Percentiles rank a stretch among this genome's conserved stretches.
phyloP scores from a whole-genome alignment of 2,329 filamentous ascomycete genomes.

The Pseudocercospora fijiensis region DNA sequence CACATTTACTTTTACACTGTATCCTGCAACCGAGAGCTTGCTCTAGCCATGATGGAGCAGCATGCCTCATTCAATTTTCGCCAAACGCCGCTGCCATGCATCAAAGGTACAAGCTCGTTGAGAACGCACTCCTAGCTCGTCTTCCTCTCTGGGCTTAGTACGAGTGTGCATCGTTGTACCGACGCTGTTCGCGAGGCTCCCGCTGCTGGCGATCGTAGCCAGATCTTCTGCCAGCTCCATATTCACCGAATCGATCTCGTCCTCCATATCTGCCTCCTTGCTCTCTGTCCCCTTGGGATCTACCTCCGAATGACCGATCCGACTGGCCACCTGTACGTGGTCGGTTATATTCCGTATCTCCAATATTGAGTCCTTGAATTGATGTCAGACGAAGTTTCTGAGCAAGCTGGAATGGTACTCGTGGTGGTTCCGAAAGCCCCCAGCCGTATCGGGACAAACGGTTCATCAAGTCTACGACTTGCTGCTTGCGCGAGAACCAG shows the following conservation, averaged over 20 bases:
- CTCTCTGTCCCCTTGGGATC: constrained; percentile 6
- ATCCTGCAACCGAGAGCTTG: constrained; percentile 10
- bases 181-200: constrained; percentile 3
- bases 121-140: neutral
- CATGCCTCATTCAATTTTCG: neutral
- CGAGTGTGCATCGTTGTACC: constrained; percentile 4
- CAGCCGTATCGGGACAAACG: constrained; percentile 53
- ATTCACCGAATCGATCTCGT: neutral
- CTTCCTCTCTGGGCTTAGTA: neutral
- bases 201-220: neutral
- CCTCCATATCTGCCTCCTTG: constrained; percentile 8
- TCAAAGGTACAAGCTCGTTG: neutral
- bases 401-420: constrained; percentile 35
- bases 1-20: constrained; percentile 21
- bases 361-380: constrained; percentile 36
- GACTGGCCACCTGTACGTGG: neutral
- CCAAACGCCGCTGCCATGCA: constrained; percentile 18
- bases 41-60: neutral
- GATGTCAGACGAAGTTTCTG: constrained; percentile 32
- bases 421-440: constrained; percentile 54
- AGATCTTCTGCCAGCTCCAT: neutral
- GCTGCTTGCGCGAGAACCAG: constrained; percentile 40
- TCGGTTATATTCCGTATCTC: neutral
- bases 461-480: constrained; percentile 54
- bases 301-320: neutral